Conservation (phyloP, 768 basidiomycete genomes). For the Favolaschia claudopus region DNA sequence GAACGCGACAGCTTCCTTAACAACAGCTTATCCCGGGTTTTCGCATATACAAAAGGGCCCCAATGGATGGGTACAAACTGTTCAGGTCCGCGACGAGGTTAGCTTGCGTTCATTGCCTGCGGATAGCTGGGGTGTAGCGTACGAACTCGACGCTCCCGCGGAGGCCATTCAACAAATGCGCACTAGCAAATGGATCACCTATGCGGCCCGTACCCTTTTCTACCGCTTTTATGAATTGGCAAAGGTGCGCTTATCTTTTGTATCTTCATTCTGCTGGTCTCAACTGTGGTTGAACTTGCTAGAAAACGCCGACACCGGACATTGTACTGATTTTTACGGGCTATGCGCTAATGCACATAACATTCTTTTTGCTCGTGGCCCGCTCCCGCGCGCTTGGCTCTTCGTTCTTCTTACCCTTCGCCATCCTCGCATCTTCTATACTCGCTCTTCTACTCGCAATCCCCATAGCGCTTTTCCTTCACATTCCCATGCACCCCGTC, state of each 20-base stretch:
- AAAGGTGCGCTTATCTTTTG: conserved; percentile 51
- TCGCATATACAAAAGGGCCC: background rate
- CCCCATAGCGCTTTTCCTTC: conserved; percentile 73
- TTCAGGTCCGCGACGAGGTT: conserved; percentile 61
- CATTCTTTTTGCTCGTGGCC: conserved; percentile 90
- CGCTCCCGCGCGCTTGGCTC: conserved; percentile 87
- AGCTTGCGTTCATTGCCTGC: conserved; percentile 11
- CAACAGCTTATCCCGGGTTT: conserved; percentile 11
- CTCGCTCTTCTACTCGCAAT: conserved; percentile 88
- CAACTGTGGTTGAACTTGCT: conserved; percentile 25
- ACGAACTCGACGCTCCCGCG: conserved; percentile 47
- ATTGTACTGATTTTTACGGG: conserved; percentile 94
- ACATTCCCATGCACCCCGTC: conserved; percentile 91
- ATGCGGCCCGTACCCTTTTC: conserved; percentile 78
- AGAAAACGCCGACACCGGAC: conserved; percentile 96
- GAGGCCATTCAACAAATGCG: conserved; percentile 75
- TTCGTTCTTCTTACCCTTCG: conserved; percentile 62
- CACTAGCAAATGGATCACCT: conserved; percentile 88
- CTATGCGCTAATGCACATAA: conserved; percentile 94
- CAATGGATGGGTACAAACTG: conserved; percentile 23
- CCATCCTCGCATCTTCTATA: conserved; percentile 81
- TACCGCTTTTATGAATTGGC: conserved; percentile 87
- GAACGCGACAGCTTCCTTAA: conserved; percentile 35
- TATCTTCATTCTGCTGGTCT: background rate
- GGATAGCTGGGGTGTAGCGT: conserved; percentile 26